Evolutionary conservation across 257 asterid species (phyloP), one percentile per base, ranked within the genome.

Genomic region (Cynanchum wilfordii): DNA sequence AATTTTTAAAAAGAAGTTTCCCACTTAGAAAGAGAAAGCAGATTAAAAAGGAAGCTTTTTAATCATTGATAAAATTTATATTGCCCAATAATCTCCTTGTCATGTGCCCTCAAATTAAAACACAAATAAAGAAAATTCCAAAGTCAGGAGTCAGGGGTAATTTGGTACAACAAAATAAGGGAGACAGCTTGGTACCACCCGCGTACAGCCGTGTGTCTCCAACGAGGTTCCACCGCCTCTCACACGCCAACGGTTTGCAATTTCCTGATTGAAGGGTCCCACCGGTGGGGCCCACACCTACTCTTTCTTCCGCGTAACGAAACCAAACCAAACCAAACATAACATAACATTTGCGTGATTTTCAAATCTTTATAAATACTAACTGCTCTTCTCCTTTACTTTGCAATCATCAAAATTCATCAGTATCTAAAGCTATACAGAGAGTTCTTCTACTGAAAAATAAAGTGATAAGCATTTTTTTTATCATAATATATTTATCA

Each of bases 131-230:
- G 22, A 15, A 16, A 50, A 51, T 51, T 51, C n/a, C 1, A 47
- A 42, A 42, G 47, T 47, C 5, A 5, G n/a, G 4, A 63, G 10
- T 1, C 58, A 62, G 69, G 80, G 86, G 78, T 69, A 82, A 2
- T 75, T 78, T 58, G 10, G 85, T 70, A 82, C 76, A 42, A 13
- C 38, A 33, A 33, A 33, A 76, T 50, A 42, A 2, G 1, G 10
- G 22, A 5, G 2, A 5, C 74, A 17, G 55, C 5, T 55, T 65
- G 27, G 63, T 24, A 33, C 30, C 70, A 76, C 82, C 84, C 80
- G 85, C 82, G 84, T 86, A 75, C 58, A 81, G 85, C 81, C 85
- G 91, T 77, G 82, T 81, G 82, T 81, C 56, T 68, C 69, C 78
- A 75, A 77, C 85, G 42, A 73, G 68, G 72, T 62, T 73, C 65